These are phyloP conservation scores for Withania somnifera DNA, from an alignment of 305 asterid species.

Conservation along the genomic window DNA sequence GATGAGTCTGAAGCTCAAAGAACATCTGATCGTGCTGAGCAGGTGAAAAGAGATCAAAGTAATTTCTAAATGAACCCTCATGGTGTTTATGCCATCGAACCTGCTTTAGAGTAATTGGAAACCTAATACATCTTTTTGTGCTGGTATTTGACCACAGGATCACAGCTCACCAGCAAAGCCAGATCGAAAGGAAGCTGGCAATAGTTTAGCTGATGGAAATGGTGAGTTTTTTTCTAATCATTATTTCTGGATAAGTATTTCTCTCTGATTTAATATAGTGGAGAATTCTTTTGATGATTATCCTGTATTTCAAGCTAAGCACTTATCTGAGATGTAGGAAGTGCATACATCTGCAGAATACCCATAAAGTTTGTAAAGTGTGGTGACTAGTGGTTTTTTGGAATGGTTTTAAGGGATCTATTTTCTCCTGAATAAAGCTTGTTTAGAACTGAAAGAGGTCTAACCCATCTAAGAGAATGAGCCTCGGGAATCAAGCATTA, in stretches of 20 bases:
- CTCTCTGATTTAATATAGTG: not conserved
- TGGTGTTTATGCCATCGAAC: not conserved
- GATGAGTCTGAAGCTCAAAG: conserved; percentile 39
- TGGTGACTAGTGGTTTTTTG: not conserved
- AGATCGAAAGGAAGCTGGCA: conserved; percentile 19
- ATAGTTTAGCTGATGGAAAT: conserved; percentile 29
- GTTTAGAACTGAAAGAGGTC: not conserved
- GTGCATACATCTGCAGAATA: not conserved
- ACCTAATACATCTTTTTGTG: not conserved
- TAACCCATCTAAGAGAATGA: not conserved
- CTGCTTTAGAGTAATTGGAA: not conserved
- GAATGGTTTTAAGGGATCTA: not conserved
- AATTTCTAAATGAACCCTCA: conserved; percentile 2
- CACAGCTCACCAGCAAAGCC: conserved; percentile 21
- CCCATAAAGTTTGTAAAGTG: not conserved
- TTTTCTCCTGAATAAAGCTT: not conserved
- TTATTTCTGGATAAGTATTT: not conserved
- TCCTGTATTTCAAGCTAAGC: not conserved
- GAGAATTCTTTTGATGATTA: not conserved
- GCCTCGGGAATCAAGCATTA: not conserved
- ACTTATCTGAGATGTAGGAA: not conserved
- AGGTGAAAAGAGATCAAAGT: conserved; percentile 10
- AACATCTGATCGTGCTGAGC: conserved; percentile 24
- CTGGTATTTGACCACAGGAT: conserved; percentile 22
- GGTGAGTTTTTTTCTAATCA: conserved; percentile 23